Conservation (phyloP, 139 green algal genomes). For the Picochlorum sp. region DNA sequence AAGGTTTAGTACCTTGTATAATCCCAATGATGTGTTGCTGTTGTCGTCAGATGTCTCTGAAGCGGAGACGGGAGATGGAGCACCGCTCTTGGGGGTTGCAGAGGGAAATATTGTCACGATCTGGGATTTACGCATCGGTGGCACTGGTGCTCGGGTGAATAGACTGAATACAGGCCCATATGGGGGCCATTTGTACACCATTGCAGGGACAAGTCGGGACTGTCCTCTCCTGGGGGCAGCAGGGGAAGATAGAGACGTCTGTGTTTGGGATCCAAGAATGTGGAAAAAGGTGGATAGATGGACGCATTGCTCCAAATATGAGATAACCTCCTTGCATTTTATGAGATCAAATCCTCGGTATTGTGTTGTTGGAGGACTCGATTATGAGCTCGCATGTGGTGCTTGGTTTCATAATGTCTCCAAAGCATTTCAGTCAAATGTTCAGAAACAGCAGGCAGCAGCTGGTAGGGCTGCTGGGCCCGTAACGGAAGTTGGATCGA, state of each 20-base stretch:
- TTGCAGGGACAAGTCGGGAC: constrained; percentile 3
- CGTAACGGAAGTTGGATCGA: not conserved
- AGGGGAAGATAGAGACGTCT: constrained; percentile 18
- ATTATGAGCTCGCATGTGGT: constrained; percentile 32
- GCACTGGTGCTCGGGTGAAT: constrained; percentile 14
- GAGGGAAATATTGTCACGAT: constrained; percentile 24
- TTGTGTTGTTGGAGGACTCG: constrained; percentile 14
- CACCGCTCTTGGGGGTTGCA: constrained; percentile 19
- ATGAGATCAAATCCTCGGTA: constrained; percentile 8
- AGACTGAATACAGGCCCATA: constrained; percentile 11
- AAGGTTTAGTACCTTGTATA: constrained; percentile 24
- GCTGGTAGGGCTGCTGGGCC: not conserved
- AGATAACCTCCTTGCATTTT: constrained; percentile 24
- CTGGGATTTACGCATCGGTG: constrained; percentile 20
- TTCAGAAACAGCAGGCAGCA: not conserved
- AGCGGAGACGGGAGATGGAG: not conserved
- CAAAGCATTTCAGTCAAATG: constrained; percentile 9
- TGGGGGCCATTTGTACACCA: constrained; percentile 17
- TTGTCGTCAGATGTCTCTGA: constrained; percentile 16
- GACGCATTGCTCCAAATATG: constrained; percentile 29
- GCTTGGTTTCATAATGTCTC: constrained; percentile 19
- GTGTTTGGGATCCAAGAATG: constrained; percentile 27
- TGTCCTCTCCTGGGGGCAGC: constrained; percentile 17
- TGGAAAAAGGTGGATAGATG: constrained; percentile 25
- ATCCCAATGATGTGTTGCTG: constrained; percentile 20